Evolutionary conservation across 75 land plant genomes (phyloP).

Genomic region (Selaginella moellendorffii): DNA sequence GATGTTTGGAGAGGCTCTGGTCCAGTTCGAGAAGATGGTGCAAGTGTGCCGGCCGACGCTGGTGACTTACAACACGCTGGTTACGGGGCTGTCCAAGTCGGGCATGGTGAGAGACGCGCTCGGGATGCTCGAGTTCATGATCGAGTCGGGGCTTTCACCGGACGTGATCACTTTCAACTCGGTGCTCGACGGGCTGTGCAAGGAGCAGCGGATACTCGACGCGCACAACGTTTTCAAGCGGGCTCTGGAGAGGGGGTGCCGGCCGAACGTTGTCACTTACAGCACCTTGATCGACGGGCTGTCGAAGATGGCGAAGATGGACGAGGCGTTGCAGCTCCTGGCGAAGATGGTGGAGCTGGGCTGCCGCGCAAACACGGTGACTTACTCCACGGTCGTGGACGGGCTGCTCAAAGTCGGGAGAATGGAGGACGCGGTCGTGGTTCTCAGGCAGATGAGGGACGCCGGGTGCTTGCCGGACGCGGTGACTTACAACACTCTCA

Average conservation of each 20-base stretch:
- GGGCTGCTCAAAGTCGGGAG: constrained; percentile 44
- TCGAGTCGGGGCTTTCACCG: background rate
- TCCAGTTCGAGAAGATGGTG: background rate
- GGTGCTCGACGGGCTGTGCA: background rate
- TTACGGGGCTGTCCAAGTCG: constrained; percentile 15
- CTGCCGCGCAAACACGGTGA: constrained; percentile 1
- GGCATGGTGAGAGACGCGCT: constrained; percentile 25
- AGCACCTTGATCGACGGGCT: constrained; percentile 3
- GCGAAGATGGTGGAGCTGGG: background rate
- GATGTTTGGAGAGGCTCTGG: background rate
- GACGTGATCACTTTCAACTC: background rate
- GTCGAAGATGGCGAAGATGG: background rate
- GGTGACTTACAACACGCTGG: constrained; percentile 18
- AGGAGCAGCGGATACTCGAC: background rate
- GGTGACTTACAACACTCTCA: constrained; percentile 12
- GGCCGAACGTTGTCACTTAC: constrained; percentile 6
- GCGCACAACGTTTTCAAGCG: background rate
- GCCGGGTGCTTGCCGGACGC: constrained; percentile 6
- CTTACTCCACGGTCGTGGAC: constrained; percentile 52
- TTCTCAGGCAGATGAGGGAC: constrained; percentile 20
- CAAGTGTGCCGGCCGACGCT: background rate
- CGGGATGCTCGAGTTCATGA: constrained; percentile 15
- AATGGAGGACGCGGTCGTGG: constrained; percentile 21
- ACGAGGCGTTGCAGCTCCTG: background rate
- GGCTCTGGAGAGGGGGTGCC: background rate